phyloP scores from a whole-genome alignment of 2,329 filamentous ascomycete genomes.

The Conoideocrella luteorostrata region DNA sequence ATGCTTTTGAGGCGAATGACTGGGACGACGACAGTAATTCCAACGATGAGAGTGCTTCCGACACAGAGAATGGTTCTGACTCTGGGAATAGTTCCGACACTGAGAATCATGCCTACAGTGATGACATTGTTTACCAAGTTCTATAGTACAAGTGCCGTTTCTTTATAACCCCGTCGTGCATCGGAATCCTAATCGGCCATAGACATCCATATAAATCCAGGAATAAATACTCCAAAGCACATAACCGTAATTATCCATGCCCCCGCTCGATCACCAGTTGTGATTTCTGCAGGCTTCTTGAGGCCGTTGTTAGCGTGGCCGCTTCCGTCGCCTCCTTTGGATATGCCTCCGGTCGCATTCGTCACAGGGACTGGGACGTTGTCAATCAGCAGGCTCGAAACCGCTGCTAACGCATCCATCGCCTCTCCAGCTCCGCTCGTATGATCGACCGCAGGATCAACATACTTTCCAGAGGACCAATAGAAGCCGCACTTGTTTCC shows the following conservation, averaged over 20 bases:
- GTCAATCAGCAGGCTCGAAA: slow-evolving; percentile 41
- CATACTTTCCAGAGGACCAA: slow-evolving; percentile 42
- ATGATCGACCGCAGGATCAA: slow-evolving; percentile 42
- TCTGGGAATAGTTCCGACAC: too few species aligned
- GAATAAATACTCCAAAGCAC: slow-evolving; percentile 1
- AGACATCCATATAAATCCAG: background rate
- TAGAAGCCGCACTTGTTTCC: slow-evolving; percentile 45
- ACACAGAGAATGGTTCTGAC: too few species aligned
- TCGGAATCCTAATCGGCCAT: background rate
- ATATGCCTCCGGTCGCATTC: slow-evolving; percentile 43
- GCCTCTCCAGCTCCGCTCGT: slow-evolving; percentile 52
- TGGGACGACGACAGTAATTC: too few species aligned
- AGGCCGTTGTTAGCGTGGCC: slow-evolving; percentile 25
- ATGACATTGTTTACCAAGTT: too few species aligned
- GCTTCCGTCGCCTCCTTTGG: slow-evolving; percentile 32
- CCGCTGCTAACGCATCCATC: slow-evolving; percentile 51
- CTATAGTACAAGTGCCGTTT: background rate
- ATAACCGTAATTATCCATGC: background rate
- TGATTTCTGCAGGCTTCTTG: slow-evolving; percentile 6
- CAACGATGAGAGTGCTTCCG: too few species aligned
- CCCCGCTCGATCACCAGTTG: background rate
- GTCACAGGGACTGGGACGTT: slow-evolving; percentile 35
- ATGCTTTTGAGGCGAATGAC: too few species aligned
- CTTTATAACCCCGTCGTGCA: background rate
- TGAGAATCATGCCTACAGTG: too few species aligned